These are phyloP conservation scores for Alternaria rosae DNA, from an alignment of 2,329 filamentous ascomycete species.

Conservation along the genomic window DNA sequence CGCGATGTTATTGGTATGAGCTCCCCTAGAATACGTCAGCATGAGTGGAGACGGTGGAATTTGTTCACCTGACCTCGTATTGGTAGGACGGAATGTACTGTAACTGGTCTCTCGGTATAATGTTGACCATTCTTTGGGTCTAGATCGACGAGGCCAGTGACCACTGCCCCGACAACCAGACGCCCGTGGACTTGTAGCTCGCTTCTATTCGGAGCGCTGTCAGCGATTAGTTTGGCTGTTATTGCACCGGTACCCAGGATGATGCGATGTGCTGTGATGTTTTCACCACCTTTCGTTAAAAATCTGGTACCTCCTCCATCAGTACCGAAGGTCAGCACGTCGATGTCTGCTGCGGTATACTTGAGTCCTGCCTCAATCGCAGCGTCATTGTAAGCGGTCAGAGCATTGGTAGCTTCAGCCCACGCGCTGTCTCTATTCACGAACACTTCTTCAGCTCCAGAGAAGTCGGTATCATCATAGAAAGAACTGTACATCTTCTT, in stretches of 20 bases:
- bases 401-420: not conserved
- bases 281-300: not conserved
- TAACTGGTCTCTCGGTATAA: not conserved
- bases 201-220: not conserved
- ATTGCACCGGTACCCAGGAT: not conserved
- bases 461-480: not conserved
- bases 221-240: not conserved
- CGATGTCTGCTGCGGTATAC: not conserved
- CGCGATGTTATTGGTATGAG: not conserved
- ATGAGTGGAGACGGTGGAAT: rapidly evolving
- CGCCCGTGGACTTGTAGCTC: not conserved
- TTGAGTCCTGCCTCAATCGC: not conserved
- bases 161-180: not conserved
- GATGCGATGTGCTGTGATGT: not conserved
- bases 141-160: not conserved
- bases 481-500: not conserved
- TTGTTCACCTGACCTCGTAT: not conserved
- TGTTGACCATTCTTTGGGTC: not conserved
- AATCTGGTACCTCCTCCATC: not conserved
- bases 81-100: not conserved
- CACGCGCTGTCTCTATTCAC: not conserved
- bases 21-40: not conserved
- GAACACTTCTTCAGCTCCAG: not conserved
- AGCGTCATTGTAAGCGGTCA: not conserved
- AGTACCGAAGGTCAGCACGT: not conserved